These are phyloP conservation scores for Plasmodium falciparum DNA, from an alignment of 169 alveolate species.

Conservation along the genomic window DNA sequence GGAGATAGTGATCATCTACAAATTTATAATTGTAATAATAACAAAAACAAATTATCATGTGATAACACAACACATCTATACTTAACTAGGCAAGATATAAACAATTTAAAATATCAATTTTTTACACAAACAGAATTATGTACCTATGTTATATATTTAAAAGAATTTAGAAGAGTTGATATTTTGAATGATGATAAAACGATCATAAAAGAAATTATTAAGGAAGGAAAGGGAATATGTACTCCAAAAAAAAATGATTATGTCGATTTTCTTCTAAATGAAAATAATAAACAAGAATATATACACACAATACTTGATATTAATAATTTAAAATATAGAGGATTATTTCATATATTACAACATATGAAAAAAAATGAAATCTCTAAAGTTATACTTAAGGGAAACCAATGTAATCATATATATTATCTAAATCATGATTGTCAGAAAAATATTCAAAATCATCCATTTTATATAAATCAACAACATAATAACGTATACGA, in stretches of 20 bases:
- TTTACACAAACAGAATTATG: constrained; percentile 51
- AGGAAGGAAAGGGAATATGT: constrained; percentile 65
- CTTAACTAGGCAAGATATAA: constrained; percentile 38
- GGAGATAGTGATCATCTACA: too few relatives aligned
- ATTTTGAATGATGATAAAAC: constrained; percentile 70
- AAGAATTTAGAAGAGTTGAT: constrained; percentile 70
- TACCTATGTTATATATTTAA: constrained; percentile 69
- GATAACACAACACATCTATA: neutral
- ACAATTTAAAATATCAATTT: constrained; percentile 48
- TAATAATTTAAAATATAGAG: constrained; percentile 74
- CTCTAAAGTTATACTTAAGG: constrained; percentile 48
- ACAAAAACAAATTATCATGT: neutral
- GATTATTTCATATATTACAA: constrained; percentile 55
- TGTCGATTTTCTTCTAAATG: constrained; percentile 58
- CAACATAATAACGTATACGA: neutral
- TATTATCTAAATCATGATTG: neutral
- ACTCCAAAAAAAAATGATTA: constrained; percentile 78
- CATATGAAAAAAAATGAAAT: constrained; percentile 74
- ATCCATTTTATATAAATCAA: neutral
- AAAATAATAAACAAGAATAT: constrained; percentile 42
- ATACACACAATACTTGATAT: constrained; percentile 61
- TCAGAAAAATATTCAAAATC: neutral
- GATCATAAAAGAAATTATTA: constrained; percentile 57
- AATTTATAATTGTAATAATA: neutral
- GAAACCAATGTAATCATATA: constrained; percentile 58